Conservation (phyloP, 1,284 basidiomycete species). For the Volvariella volvacea region DNA sequence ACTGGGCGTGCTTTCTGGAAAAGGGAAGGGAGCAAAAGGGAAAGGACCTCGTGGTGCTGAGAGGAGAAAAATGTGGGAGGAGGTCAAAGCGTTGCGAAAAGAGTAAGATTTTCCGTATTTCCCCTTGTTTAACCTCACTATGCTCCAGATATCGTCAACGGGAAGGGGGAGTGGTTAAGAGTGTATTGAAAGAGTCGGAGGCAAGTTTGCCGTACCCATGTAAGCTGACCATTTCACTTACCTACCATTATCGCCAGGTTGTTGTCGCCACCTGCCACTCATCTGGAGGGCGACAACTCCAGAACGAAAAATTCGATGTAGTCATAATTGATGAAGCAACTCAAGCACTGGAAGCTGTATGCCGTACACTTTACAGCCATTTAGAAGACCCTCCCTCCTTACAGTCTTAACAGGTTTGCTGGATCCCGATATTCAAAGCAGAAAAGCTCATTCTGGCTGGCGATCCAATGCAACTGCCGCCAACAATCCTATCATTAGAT, state of each 20-base stretch:
- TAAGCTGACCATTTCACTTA: not conserved
- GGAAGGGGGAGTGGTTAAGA: slow-evolving; percentile 76
- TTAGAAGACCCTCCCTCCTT: slow-evolving; percentile 4
- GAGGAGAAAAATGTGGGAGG: slow-evolving; percentile 85
- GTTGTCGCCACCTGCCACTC: slow-evolving; percentile 93
- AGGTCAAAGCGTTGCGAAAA: slow-evolving; percentile 84
- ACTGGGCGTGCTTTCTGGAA: slow-evolving; percentile 64
- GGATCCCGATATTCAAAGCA: slow-evolving; percentile 90
- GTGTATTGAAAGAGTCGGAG: slow-evolving; percentile 75
- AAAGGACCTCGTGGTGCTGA: slow-evolving; percentile 69
- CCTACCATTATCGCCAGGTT: slow-evolving; percentile 49
- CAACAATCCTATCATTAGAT: slow-evolving; percentile 75
- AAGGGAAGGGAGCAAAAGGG: slow-evolving; percentile 72
- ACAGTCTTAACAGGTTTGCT: slow-evolving; percentile 67
- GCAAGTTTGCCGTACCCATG: slow-evolving; percentile 31
- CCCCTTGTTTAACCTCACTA: not conserved
- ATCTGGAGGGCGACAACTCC: slow-evolving; percentile 75
- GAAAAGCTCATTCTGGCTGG: slow-evolving; percentile 87
- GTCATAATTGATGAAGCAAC: slow-evolving; percentile 96
- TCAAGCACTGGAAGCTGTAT: slow-evolving; percentile 89
- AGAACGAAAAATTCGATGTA: slow-evolving; percentile 78
- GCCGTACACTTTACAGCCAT: slow-evolving; percentile 13
- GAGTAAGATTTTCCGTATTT: slow-evolving; percentile 50
- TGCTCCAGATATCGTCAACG: slow-evolving; percentile 72
- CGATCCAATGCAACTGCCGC: slow-evolving; percentile 89